Percentiles rank a stretch among this genome's conserved stretches.
These are phyloP conservation scores for Cunninghamia lanceolata DNA, from an alignment of 75 land plant species.

Conservation along the genomic window DNA sequence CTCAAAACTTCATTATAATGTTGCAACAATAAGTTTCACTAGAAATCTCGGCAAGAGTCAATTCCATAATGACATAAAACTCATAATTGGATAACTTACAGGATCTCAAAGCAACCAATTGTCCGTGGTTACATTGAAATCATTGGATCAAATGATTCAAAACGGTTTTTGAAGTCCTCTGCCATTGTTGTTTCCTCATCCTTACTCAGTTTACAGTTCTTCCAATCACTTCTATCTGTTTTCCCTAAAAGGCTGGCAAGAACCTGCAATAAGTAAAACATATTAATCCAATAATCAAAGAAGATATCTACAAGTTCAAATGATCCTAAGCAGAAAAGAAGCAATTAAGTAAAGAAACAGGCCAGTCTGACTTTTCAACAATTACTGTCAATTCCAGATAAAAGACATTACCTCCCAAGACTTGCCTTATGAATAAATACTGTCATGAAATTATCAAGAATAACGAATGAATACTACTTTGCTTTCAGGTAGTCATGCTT, in stretches of 20 bases:
- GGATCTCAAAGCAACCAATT: background rate
- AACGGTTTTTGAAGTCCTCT: conserved; percentile 72
- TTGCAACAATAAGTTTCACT: background rate
- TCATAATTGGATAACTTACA: background rate
- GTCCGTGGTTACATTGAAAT: background rate
- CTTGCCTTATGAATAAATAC: background rate
- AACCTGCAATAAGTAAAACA: conserved; percentile 55
- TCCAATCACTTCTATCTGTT: conserved; percentile 93
- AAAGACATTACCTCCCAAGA: background rate
- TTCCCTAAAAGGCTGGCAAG: conserved; percentile 71
- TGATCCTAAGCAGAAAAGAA: background rate
- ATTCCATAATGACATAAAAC: background rate
- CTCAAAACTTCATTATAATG: background rate
- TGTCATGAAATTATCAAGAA: background rate
- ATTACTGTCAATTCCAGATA: background rate
- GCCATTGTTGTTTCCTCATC: conserved; percentile 76
- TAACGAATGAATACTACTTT: background rate
- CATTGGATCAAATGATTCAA: conserved; percentile 60
- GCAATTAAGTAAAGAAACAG: background rate
- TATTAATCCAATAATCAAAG: background rate
- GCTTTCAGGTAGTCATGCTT: background rate
- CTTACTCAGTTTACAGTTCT: conserved; percentile 65
- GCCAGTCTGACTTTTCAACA: background rate
- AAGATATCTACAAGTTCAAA: background rate
- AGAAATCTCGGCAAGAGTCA: background rate